Conservation (phyloP, 305 asterid genomes). For the Fraxinus velutina region DNA sequence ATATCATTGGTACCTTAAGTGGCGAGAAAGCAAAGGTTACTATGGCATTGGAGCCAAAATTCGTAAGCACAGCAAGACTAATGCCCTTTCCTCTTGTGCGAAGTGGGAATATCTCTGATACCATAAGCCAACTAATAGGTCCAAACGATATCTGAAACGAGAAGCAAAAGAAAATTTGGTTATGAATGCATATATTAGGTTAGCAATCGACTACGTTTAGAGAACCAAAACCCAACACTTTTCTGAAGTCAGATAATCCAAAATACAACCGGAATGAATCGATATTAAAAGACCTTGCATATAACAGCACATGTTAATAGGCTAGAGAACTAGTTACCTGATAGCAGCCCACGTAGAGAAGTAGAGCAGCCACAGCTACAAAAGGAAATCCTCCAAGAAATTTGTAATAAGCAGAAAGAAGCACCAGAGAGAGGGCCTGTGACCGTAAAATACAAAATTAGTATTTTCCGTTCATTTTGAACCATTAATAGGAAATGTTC, state of each 20-base stretch:
- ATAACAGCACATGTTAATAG: background rate
- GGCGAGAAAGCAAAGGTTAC: slow-evolving; percentile 96
- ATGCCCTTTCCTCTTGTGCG: slow-evolving; percentile 97
- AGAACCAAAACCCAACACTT: background rate
- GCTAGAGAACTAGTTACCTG: slow-evolving; percentile 48
- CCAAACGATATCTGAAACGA: slow-evolving; percentile 82
- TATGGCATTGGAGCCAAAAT: slow-evolving; percentile 87
- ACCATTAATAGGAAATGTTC: background rate
- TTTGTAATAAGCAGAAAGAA: slow-evolving; percentile 93
- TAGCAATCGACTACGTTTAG: background rate
- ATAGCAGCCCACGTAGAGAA: slow-evolving; percentile 92
- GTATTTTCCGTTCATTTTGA: background rate
- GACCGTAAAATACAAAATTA: slow-evolving; percentile 12
- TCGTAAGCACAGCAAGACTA: slow-evolving; percentile 93
- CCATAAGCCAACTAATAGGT: slow-evolving; percentile 99
- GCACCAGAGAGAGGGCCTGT: slow-evolving; percentile 83
- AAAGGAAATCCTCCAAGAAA: slow-evolving; percentile 76
- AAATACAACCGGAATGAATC: background rate
- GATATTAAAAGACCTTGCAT: background rate
- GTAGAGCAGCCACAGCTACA: slow-evolving; percentile 87
- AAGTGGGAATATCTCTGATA: slow-evolving; percentile 92
- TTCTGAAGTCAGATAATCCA: background rate
- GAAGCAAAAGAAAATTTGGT: slow-evolving; percentile 8
- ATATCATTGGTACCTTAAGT: slow-evolving; percentile 53
- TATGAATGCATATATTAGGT: background rate